A percentile compares a stretch with the other conserved stretches of the same genome.
These are phyloP conservation scores for Ascomycota sp. DNA, from an alignment of 2,329 filamentous ascomycete species.

Conservation along the genomic window DNA sequence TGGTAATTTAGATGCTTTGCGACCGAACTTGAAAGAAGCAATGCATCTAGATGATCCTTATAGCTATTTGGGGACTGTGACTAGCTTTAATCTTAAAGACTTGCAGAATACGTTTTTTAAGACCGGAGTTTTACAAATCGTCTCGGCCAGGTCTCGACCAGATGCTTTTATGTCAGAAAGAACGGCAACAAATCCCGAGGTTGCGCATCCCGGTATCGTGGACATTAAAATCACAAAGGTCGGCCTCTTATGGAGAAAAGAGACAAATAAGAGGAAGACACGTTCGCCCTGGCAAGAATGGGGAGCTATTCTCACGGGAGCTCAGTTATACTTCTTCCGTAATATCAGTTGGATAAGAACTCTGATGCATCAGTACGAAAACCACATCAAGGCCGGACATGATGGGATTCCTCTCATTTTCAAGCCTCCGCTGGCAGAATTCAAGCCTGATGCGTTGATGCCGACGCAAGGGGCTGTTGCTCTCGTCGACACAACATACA, in stretches of 20 bases:
- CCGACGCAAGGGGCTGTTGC: constrained; percentile 87
- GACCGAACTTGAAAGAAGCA: constrained; percentile 76
- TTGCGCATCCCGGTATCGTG: constrained; percentile 79
- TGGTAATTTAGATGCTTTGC: constrained; percentile 59
- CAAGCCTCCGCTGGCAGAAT: constrained; percentile 71
- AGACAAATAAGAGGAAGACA: constrained; percentile 79
- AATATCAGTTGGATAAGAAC: constrained; percentile 86
- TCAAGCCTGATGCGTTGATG: constrained; percentile 86
- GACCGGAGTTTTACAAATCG: constrained; percentile 81
- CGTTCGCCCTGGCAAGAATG: constrained; percentile 97
- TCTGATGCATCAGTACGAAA: constrained; percentile 72
- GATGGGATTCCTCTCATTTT: constrained; percentile 66
- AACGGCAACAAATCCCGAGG: constrained; percentile 64
- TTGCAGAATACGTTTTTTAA: constrained; percentile 79
- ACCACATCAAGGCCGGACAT: constrained; percentile 58
- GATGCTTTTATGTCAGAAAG: constrained; percentile 88
- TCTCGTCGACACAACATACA: constrained; percentile 68
- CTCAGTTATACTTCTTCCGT: constrained; percentile 89
- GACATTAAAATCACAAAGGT: constrained; percentile 97
- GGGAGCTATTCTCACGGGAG: constrained; percentile 91
- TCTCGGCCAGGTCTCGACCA: constrained; percentile 79
- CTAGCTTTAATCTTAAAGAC: constrained; percentile 58
- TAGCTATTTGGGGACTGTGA: constrained; percentile 59
- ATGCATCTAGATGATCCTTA: constrained; percentile 88
- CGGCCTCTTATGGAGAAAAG: constrained; percentile 84